Evolutionary conservation across 331 rosid genomes (phyloP).

Genomic region (Malus hybrid): DNA sequence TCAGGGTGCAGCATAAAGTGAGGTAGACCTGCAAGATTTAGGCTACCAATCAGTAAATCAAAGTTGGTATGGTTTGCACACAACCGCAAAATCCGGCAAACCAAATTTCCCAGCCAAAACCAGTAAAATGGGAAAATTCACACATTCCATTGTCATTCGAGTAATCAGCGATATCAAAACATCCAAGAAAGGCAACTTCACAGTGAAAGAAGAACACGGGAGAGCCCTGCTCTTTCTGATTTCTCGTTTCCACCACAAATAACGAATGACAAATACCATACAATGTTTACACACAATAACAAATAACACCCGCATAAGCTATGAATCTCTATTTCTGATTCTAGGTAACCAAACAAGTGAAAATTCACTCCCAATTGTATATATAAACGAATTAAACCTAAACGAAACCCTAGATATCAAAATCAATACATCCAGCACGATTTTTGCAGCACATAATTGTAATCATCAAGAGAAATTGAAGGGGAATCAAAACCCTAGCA

Average conservation of each 20-base stretch:
- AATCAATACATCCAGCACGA: neutral
- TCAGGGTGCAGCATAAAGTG: slow-evolving; percentile 60
- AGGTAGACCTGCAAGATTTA: slow-evolving; percentile 61
- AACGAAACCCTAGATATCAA: neutral
- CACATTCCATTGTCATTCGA: neutral
- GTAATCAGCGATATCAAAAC: neutral
- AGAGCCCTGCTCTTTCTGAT: neutral
- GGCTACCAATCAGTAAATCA: neutral
- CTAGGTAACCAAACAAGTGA: neutral
- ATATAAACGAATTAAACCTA: neutral
- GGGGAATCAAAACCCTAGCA: neutral
- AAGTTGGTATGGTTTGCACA: neutral
- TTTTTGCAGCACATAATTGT: neutral
- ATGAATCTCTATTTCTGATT: neutral
- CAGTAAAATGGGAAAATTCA: neutral
- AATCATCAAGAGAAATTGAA: neutral
- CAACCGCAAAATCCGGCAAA: neutral
- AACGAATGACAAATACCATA: neutral
- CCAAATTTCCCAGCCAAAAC: neutral
- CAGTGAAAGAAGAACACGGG: neutral
- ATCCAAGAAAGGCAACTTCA: neutral
- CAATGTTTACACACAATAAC: neutral
- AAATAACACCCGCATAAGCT: neutral
- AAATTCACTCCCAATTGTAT: neutral
- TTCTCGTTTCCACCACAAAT: neutral